phyloP scores from a whole-genome alignment of 2,329 filamentous ascomycete species.

The Lachnellula cervina region DNA sequence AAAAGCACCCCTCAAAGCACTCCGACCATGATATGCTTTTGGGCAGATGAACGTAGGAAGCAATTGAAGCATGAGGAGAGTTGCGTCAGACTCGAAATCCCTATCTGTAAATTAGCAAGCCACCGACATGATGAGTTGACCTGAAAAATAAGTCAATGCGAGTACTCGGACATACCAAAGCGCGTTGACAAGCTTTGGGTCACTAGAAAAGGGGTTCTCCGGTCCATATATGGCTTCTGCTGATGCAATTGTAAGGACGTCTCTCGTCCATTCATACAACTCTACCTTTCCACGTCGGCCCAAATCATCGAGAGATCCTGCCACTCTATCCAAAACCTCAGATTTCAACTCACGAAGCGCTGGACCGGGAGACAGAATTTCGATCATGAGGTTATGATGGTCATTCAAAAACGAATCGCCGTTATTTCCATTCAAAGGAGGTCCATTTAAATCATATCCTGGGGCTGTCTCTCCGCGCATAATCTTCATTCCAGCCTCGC shows the following conservation, averaged over 20 bases:
- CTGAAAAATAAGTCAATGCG: not conserved
- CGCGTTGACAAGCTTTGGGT: constrained; percentile 35
- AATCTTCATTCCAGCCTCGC: constrained; percentile 31
- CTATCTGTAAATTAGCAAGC: constrained; percentile 11
- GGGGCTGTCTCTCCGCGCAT: constrained; percentile 23
- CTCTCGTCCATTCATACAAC: constrained; percentile 38
- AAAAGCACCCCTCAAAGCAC: constrained; percentile 36
- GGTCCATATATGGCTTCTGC: constrained; percentile 42
- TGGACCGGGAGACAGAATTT: constrained; percentile 33
- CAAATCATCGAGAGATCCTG: constrained; percentile 29
- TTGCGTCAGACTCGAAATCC: constrained; percentile 30
- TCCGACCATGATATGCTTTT: constrained; percentile 31
- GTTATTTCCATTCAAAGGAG: constrained; percentile 22
- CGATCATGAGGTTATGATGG: constrained; percentile 34
- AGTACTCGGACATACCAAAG: constrained; percentile 29
- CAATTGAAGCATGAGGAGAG: constrained; percentile 30
- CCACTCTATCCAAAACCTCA: constrained; percentile 35
- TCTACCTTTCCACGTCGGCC: constrained; percentile 27
- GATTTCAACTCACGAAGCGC: constrained; percentile 35
- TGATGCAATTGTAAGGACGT: constrained; percentile 37
- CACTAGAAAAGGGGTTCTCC: constrained; percentile 37
- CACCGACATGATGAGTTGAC: not conserved
- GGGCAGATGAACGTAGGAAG: constrained; percentile 32
- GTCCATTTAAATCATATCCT: constrained; percentile 25
- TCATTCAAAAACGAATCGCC: constrained; percentile 33